Conservation (phyloP, 495 filamentous ascomycete species). For the Penicillium tannophilum region DNA sequence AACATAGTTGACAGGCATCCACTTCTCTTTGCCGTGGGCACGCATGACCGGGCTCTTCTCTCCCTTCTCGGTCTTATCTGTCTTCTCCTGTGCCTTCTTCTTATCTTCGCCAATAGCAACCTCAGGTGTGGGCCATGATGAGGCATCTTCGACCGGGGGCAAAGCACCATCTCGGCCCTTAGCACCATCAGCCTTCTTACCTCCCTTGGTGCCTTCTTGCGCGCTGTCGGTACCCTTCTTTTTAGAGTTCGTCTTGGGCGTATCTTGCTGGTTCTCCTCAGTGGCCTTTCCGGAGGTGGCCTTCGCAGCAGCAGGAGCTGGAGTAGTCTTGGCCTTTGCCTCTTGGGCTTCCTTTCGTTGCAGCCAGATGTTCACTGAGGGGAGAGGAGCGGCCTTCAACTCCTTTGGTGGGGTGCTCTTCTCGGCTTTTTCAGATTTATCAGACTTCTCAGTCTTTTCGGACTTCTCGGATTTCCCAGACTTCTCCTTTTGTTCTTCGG, state of each 20-base stretch:
- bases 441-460: slow-evolving; percentile 46
- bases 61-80: slow-evolving; percentile 69
- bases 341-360: slow-evolving; percentile 70
- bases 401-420: slow-evolving; percentile 60
- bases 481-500: slow-evolving; percentile 43
- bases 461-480: slow-evolving; percentile 34
- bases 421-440: slow-evolving; percentile 44
- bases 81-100: slow-evolving; percentile 65
- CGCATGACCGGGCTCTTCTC: slow-evolving; percentile 56
- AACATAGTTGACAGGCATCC: slow-evolving; percentile 71
- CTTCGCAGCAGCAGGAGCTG: slow-evolving; percentile 31
- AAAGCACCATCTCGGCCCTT: slow-evolving; percentile 51
- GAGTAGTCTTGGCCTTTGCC: slow-evolving; percentile 61
- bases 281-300: slow-evolving; percentile 37
- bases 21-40: slow-evolving; percentile 68
- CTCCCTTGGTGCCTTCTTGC: slow-evolving; percentile 36
- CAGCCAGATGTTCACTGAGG: slow-evolving; percentile 83
- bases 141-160: slow-evolving; percentile 67
- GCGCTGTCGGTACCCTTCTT: slow-evolving; percentile 40
- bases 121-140: slow-evolving; percentile 89
- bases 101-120: slow-evolving; percentile 72
- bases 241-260: slow-evolving; percentile 51
- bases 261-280: slow-evolving; percentile 40
- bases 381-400: slow-evolving; percentile 78
- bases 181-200: slow-evolving; percentile 45